Base-by-base conservation (phyloP, 257 asterid species). In the Knoxia roxburghii region DNA sequence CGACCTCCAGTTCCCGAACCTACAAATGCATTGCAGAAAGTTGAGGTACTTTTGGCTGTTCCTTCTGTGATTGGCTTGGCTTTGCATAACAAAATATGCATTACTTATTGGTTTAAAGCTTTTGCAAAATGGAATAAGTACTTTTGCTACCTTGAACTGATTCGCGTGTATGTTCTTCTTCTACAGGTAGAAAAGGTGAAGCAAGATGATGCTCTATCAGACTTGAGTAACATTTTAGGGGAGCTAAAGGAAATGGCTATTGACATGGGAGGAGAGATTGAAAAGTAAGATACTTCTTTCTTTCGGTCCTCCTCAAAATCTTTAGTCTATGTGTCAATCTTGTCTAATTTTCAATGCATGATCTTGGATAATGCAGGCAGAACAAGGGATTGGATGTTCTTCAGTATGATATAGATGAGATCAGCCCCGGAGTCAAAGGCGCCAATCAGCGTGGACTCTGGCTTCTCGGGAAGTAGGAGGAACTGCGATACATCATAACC, bases 1-100 rank as follows among this genome's bases (percentile, higher is more conserved):
- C 79, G 72, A 43, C 72, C 81, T 49, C 84, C 86, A 18, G 79
- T 75, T 71, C 74, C 84, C n/a, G 96, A 88, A 78, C 84, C 96
- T 15, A 73, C 91, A 0, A 86, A 79, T 80, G 81, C 89, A 57
- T 54, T 86, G 79, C 95, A 94, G 85, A 88, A 84, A 87, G 96
- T 90, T 60, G 95, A 94, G 96, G 98, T 93, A 82, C 64, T 37
- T 55, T 39, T 50, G 41, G 4, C 41, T 37, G 41, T 37, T 37
- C 41, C 9, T 37, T 37, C 9, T 9, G 9, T 37, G n/a, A n/a
- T n/a, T n/a, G n/a, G n/a, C n/a, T n/a, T n/a, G n/a, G n/a, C n/a
- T n/a, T n/a, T n/a, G n/a, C n/a, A n/a, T n/a, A n/a, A n/a, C n/a
- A n/a, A n/a, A n/a, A n/a, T n/a, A n/a, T n/a, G n/a, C n/a, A n/a